These are phyloP conservation scores for Podospora australis DNA, from an alignment of 495 filamentous ascomycete species.

Conservation along the genomic window DNA sequence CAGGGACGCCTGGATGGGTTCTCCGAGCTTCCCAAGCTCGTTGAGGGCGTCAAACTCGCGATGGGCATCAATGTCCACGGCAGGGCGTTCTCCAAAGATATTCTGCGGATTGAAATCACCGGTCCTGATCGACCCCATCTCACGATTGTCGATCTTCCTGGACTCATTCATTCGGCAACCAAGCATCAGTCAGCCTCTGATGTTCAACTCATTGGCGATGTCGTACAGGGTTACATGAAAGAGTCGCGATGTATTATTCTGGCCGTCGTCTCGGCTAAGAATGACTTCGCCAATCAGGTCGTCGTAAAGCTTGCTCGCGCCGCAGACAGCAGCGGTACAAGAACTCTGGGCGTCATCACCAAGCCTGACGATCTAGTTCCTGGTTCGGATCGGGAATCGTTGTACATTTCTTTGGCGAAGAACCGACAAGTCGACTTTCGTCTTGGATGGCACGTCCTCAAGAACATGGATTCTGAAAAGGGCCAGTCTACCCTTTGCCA, in stretches of 20 bases:
- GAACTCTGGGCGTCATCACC: constrained; percentile 80
- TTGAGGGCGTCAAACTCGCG: constrained; percentile 42
- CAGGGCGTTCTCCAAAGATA: constrained; percentile 52
- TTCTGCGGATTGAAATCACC: constrained; percentile 62
- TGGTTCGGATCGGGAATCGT: constrained; percentile 42
- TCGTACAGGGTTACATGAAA: constrained; percentile 57
- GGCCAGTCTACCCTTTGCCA: constrained; percentile 29
- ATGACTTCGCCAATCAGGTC: constrained; percentile 54
- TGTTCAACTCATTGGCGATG: constrained; percentile 41
- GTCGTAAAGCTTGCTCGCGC: constrained; percentile 67
- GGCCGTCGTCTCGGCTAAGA: constrained; percentile 58
- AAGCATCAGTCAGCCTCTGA: constrained; percentile 43
- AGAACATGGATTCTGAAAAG: constrained; percentile 52
- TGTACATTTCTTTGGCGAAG: constrained; percentile 47
- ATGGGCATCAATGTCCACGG: constrained; percentile 46
- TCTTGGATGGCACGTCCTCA: constrained; percentile 68
- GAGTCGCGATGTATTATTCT: constrained; percentile 56
- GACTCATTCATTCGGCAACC: constrained; percentile 51
- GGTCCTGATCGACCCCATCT: constrained; percentile 59
- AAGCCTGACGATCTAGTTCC: constrained; percentile 64
- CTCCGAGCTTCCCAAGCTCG: constrained; percentile 29
- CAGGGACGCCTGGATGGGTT: constrained; percentile 26
- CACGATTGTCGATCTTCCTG: constrained; percentile 65
- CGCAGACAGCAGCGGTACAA: constrained; percentile 64
- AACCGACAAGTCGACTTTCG: constrained; percentile 58